These are phyloP conservation scores for Chrysosporium keratinophilum DNA, from an alignment of 2,329 filamentous ascomycete genomes.

Conservation along the genomic window DNA sequence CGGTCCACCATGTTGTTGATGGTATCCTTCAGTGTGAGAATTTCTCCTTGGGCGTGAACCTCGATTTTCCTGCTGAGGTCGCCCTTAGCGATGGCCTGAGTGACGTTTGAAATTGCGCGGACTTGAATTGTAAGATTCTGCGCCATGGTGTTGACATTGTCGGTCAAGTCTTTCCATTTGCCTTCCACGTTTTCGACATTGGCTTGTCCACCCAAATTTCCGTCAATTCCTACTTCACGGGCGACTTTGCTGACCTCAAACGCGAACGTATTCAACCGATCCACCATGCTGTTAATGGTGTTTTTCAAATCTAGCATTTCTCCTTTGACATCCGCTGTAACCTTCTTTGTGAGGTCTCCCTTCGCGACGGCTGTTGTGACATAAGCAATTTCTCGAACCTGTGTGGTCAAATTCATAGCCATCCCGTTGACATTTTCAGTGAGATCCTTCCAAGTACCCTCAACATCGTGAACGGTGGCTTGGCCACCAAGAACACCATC, in stretches of 20 bases:
- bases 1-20: constrained; percentile 99
- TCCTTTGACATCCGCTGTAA: constrained; percentile 82
- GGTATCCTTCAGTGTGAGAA: constrained; percentile 84
- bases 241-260: constrained; percentile 58
- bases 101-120: constrained; percentile 84
- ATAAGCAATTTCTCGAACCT: constrained; percentile 94
- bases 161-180: constrained; percentile 57
- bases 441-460: constrained; percentile 93
- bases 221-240: constrained; percentile 54
- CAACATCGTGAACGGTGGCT: constrained; percentile 88
- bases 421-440: constrained; percentile 96
- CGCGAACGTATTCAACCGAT: constrained; percentile 53
- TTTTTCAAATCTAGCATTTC: constrained; percentile 94
- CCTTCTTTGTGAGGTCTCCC: constrained; percentile 91
- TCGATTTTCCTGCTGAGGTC: constrained; percentile 95
- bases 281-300: constrained; percentile 64
- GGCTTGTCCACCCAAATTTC: constrained; percentile 53
- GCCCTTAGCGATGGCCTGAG: constrained; percentile 87
- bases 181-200: constrained; percentile 56
- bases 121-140: constrained; percentile 58
- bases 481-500: constrained; percentile 91
- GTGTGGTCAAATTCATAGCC: constrained; percentile 95
- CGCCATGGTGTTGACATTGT: constrained; percentile 59
- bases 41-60: constrained; percentile 89
- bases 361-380: constrained; percentile 92